phyloP scores from a whole-genome alignment of 495 filamentous ascomycete species.

The Podospora australis region DNA sequence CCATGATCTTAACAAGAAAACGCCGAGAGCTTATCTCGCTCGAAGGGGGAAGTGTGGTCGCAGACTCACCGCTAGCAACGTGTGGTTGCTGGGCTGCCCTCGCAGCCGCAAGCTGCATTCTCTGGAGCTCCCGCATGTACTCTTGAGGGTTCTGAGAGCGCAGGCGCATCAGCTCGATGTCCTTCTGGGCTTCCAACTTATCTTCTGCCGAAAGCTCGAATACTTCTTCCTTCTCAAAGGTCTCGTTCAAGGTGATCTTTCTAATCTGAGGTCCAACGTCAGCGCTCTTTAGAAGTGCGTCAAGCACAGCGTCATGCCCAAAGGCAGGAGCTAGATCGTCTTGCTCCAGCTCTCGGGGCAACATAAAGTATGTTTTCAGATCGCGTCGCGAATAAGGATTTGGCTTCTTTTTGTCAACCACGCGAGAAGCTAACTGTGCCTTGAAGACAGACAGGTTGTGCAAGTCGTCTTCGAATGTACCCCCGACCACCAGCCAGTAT shows the following conservation, averaged over 20 bases:
- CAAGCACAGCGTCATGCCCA: slow-evolving; percentile 66
- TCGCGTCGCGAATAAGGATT: slow-evolving; percentile 48
- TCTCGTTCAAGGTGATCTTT: slow-evolving; percentile 34
- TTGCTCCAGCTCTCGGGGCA: slow-evolving; percentile 46
- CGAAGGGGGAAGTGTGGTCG: too few relatives aligned
- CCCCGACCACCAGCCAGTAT: slow-evolving; percentile 74
- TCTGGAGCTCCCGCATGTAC: slow-evolving; percentile 14
- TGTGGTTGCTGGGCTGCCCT: too few relatives aligned
- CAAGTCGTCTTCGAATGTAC: slow-evolving; percentile 69
- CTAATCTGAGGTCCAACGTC: slow-evolving; percentile 21
- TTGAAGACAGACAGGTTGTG: slow-evolving; percentile 74
- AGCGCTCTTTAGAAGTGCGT: slow-evolving; percentile 48
- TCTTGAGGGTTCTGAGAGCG: slow-evolving; percentile 22
- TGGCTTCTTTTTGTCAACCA: slow-evolving; percentile 78
- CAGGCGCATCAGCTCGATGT: slow-evolving; percentile 24
- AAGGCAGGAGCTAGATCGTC: slow-evolving; percentile 45
- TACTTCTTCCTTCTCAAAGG: slow-evolving; percentile 41
- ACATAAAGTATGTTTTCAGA: slow-evolving; percentile 51
- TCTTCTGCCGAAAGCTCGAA: slow-evolving; percentile 35
- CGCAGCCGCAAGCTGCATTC: not conserved
- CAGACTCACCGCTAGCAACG: too few relatives aligned
- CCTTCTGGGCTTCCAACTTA: slow-evolving; percentile 18
- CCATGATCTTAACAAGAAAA: too few relatives aligned
- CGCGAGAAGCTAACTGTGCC: slow-evolving; percentile 64
- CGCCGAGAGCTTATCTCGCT: too few relatives aligned